phyloP scores from a whole-genome alignment of 495 filamentous ascomycete genomes.

The Aspergillus sclerotioniger region DNA sequence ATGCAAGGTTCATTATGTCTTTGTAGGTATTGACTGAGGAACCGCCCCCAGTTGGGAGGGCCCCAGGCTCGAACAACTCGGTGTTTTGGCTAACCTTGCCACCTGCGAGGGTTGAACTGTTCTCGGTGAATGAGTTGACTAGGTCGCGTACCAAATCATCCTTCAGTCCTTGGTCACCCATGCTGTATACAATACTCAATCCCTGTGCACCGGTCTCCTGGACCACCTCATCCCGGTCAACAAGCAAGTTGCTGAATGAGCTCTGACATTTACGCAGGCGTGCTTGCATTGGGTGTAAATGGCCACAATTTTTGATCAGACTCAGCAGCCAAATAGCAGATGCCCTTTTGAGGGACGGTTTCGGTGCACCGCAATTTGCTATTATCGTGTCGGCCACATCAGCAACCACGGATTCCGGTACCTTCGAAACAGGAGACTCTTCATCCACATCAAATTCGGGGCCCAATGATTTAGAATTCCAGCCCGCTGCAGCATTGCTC shows the following conservation, averaged over 20 bases:
- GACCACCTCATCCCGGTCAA: constrained; percentile 86
- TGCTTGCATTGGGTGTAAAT: constrained; percentile 65
- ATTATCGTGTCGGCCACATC: constrained; percentile 66
- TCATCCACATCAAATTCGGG: constrained; percentile 63
- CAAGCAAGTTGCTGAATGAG: constrained; percentile 83
- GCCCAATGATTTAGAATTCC: constrained; percentile 64
- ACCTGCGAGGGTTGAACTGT: constrained; percentile 59
- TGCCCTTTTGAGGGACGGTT: constrained; percentile 83
- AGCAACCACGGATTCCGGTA: constrained; percentile 49
- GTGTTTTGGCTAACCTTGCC: constrained; percentile 84
- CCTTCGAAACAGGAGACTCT: constrained; percentile 35
- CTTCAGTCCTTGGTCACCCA: constrained; percentile 75
- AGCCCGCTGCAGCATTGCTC: constrained; percentile 70
- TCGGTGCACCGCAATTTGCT: constrained; percentile 71
- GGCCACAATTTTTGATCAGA: constrained; percentile 86
- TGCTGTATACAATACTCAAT: constrained; percentile 86
- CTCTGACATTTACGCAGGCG: constrained; percentile 75
- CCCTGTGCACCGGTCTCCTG: constrained; percentile 94
- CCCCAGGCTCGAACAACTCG: constrained; percentile 90
- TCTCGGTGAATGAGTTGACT: constrained; percentile 81
- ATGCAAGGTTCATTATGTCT: constrained; percentile 88
- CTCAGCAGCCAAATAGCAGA: constrained; percentile 91
- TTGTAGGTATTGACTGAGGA: constrained; percentile 90
- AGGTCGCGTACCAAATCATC: constrained; percentile 82
- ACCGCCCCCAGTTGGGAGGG: constrained; percentile 85